Conservation (phyloP, 169 alveolate genomes). For the Cyclospora cayetanensis region DNA sequence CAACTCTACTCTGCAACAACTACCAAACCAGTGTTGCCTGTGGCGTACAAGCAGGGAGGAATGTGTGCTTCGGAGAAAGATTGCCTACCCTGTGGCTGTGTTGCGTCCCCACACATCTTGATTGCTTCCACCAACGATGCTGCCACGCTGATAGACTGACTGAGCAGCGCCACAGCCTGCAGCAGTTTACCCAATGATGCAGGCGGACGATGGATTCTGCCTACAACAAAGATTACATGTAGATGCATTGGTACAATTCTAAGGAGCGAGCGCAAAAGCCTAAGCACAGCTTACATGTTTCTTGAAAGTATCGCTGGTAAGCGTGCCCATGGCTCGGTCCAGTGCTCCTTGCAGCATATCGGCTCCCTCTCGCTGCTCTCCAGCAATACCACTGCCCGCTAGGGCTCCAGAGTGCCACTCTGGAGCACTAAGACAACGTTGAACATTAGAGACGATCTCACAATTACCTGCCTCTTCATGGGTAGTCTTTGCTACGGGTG, state of each 20-base stretch:
- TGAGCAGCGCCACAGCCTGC: slow-evolving; percentile 66
- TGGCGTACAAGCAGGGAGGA: neutral
- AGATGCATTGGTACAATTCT: neutral
- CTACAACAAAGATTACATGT: neutral
- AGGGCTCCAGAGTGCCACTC: neutral
- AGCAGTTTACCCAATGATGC: neutral
- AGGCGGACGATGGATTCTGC: neutral
- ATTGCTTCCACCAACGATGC: slow-evolving; percentile 62
- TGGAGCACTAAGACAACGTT: neutral
- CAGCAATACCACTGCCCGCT: slow-evolving; percentile 6
- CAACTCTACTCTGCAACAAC: no score
- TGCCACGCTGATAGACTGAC: slow-evolving; percentile 62
- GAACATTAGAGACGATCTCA: neutral
- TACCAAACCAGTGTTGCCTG: no score
- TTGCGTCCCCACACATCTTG: slow-evolving; percentile 55
- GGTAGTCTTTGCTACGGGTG: neutral
- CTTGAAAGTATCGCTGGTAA: slow-evolving; percentile 51
- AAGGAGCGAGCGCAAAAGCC: neutral
- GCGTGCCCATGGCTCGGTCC: slow-evolving; percentile 61
- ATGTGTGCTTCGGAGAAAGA: neutral
- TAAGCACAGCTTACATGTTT: slow-evolving; percentile 5
- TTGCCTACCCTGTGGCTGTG: slow-evolving; percentile 38
- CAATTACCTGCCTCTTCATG: neutral
- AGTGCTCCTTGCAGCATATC: slow-evolving; percentile 38
- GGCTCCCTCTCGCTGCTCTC: slow-evolving; percentile 59